Evolutionary conservation across 192 early-diverging fungal species (phyloP).

Genomic region (Podila minutissima): DNA sequence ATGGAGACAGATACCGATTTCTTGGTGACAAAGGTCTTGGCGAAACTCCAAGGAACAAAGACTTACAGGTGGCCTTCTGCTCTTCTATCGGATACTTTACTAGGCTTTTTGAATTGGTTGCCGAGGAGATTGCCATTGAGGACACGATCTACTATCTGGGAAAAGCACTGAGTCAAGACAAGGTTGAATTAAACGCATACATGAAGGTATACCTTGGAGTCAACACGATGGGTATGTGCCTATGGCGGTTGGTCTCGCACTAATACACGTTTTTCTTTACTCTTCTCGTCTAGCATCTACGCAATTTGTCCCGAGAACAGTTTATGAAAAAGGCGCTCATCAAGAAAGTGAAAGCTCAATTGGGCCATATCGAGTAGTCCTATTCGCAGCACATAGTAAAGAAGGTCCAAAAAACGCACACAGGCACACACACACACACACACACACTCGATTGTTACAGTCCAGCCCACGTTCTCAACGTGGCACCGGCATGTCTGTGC

Average conservation of each 20-base stretch:
- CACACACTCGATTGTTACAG: background rate
- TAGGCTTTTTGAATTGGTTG: constrained; percentile 89
- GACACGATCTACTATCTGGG: constrained; percentile 88
- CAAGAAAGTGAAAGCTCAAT: constrained; percentile 69
- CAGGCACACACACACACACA: too few relatives aligned
- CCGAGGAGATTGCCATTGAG: constrained; percentile 89
- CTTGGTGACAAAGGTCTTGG: too few relatives aligned
- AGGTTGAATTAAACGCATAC: constrained; percentile 75
- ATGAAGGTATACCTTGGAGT: constrained; percentile 68
- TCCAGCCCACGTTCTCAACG: background rate
- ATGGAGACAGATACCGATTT: too few relatives aligned
- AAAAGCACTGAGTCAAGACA: constrained; percentile 80
- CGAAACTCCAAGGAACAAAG: too few relatives aligned
- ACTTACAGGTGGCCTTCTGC: too few relatives aligned
- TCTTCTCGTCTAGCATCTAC: constrained; percentile 63
- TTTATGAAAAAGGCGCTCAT: constrained; percentile 88
- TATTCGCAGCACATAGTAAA: background rate
- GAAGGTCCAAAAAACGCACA: background rate
- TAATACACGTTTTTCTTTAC: background rate
- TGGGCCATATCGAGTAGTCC: constrained; percentile 31
- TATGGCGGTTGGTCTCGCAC: background rate
- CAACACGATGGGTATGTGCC: background rate
- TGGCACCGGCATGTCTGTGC: background rate
- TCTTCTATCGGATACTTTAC: background rate
- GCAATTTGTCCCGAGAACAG: constrained; percentile 86